phyloP scores from a whole-genome alignment of 2,329 filamentous ascomycete species.

The Lizonia empirigonia region DNA sequence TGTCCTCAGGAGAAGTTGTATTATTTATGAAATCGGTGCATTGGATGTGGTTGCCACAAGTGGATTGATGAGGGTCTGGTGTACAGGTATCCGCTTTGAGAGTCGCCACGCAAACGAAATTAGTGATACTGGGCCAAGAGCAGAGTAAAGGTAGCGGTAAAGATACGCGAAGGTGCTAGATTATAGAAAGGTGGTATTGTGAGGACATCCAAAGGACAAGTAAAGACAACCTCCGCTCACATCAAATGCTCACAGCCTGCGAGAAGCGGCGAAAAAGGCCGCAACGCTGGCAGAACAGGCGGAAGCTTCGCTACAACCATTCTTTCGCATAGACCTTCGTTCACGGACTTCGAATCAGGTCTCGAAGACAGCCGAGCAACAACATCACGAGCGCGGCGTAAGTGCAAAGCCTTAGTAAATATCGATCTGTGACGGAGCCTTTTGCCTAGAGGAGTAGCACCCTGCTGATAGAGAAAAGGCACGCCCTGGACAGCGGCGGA shows the following conservation, averaged over 20 bases:
- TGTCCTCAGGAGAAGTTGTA: background rate
- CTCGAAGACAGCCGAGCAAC: background rate
- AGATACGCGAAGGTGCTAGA: no score
- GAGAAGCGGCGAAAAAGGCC: background rate
- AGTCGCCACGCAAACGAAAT: no score
- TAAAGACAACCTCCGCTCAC: background rate
- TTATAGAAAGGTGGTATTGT: no score
- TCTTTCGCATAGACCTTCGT: background rate
- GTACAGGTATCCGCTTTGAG: no score
- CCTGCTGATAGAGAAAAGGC: background rate
- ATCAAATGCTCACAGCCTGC: background rate
- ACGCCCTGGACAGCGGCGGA: background rate
- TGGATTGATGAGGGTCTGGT: no score
- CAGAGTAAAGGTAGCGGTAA: no score
- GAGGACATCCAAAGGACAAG: no score
- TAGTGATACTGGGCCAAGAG: no score
- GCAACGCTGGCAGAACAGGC: background rate
- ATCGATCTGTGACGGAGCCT: background rate
- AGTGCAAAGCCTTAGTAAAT: background rate
- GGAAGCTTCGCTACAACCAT: background rate
- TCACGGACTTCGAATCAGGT: background rate
- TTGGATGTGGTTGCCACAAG: no score
- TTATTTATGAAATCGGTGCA: no score
- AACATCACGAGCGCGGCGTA: background rate
- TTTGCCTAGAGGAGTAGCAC: background rate